Percentiles rank a stretch among this genome's conserved stretches.
Conservation (phyloP, 1,284 basidiomycete genomes). For the Boletus sp. region DNA sequence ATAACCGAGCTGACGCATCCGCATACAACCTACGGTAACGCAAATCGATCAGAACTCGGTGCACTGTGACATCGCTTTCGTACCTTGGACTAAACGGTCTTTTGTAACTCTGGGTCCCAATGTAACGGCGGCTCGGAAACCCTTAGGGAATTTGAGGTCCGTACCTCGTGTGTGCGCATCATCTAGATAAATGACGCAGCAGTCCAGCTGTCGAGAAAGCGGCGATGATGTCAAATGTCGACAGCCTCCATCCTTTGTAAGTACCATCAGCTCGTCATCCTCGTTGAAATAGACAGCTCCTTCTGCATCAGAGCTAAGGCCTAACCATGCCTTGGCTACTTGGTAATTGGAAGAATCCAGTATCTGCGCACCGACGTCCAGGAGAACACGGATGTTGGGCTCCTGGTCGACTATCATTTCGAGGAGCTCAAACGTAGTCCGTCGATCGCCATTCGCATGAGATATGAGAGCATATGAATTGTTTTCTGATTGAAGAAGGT, state of each 20-base stretch:
- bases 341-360: constrained; percentile 49
- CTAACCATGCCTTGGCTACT: constrained; percentile 47
- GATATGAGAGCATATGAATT: background rate
- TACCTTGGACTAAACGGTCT: constrained; percentile 53
- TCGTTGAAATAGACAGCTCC: constrained; percentile 27
- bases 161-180: background rate
- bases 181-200: constrained; percentile 25
- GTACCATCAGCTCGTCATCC: background rate
- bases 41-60: too few species aligned
- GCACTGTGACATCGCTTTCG: background rate
- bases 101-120: constrained; percentile 39
- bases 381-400: background rate
- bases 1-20: constrained; percentile 51
- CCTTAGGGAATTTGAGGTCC: background rate
- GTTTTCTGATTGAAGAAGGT: background rate
- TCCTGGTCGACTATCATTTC: background rate
- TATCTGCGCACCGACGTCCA: constrained; percentile 54
- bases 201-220: constrained; percentile 44
- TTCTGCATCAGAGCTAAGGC: constrained; percentile 32
- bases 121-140: constrained; percentile 42
- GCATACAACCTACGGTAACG: constrained; percentile 44
- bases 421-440: background rate
- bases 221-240: constrained; percentile 47
- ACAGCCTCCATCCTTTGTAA: constrained; percentile 10
- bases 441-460: background rate